Evolutionary conservation across 345 rosid genomes (phyloP).

Genomic region (Eucalyptus camaldulensis): DNA sequence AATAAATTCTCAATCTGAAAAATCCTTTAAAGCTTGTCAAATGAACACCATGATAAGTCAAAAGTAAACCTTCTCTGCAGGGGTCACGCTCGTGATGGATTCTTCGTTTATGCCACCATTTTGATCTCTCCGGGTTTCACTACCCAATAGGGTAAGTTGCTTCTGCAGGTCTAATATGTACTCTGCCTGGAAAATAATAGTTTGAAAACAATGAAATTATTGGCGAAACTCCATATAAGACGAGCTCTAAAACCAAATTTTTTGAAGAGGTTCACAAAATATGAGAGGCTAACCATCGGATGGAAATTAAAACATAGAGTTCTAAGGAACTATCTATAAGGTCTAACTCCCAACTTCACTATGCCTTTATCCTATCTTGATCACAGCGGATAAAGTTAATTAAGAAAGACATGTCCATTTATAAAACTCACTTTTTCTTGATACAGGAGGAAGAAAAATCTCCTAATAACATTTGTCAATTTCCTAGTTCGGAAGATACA

Average conservation of each 20-base stretch:
- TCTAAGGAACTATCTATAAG: not conserved
- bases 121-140: conserved; percentile 53
- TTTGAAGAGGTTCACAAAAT: not conserved
- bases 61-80: conserved; percentile 58
- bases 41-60: not conserved
- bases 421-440: not conserved
- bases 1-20: not conserved
- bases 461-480: not conserved
- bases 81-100: conserved; percentile 43
- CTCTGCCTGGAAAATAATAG: conserved; percentile 47
- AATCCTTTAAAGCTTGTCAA: not conserved
- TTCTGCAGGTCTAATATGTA: conserved; percentile 80
- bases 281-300: not conserved
- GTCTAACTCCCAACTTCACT: not conserved
- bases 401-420: not conserved
- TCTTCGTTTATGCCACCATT: conserved; percentile 54
- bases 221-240: not conserved
- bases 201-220: not conserved
- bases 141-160: conserved; percentile 76
- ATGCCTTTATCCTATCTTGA: not conserved
- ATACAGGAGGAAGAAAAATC: not conserved
- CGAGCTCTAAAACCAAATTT: not conserved
- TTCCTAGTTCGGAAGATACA: not conserved
- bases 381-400: not conserved
- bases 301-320: not conserved